Evolutionary conservation across 1,139 yeast genomes (phyloP).

Genomic region (Spencermartinsiella ligniputridi): DNA sequence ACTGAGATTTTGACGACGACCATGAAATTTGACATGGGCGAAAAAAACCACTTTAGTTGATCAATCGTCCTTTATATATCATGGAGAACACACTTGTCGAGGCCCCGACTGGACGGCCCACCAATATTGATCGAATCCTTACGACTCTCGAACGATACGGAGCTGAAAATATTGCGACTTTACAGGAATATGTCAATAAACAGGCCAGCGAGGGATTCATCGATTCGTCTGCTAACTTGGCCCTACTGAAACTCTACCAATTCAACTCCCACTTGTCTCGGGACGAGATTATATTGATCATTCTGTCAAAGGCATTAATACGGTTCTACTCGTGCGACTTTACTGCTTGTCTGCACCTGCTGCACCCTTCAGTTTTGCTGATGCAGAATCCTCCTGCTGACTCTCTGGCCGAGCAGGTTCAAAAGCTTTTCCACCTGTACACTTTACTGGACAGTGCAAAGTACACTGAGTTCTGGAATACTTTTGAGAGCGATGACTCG

Average conservation of each 20-base stretch:
- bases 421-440: constrained; percentile 36
- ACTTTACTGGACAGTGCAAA: constrained; percentile 36
- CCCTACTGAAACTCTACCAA: constrained; percentile 42
- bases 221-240: constrained; percentile 44
- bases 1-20: neutral
- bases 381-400: constrained; percentile 23
- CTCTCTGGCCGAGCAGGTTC: constrained; percentile 33
- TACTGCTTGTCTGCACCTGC: constrained; percentile 40
- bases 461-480: constrained; percentile 37
- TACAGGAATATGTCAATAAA: constrained; percentile 40
- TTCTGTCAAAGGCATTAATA: constrained; percentile 40
- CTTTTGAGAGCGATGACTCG: constrained; percentile 32
- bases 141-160: constrained; percentile 43
- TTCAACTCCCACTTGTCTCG: constrained; percentile 36
- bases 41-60: neutral
- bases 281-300: constrained; percentile 39
- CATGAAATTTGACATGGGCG: neutral
- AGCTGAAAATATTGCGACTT: constrained; percentile 39
- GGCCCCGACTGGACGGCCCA: constrained; percentile 38
- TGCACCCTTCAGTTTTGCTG: constrained; percentile 39
- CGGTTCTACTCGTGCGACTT: constrained; percentile 42
- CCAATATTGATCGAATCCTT: constrained; percentile 35
- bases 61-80: constrained; percentile 1
- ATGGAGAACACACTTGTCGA: constrained; percentile 32
- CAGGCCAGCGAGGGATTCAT: constrained; percentile 39